phyloP scores from a whole-genome alignment of 83 land plant genomes.

The Thuja plicata region DNA sequence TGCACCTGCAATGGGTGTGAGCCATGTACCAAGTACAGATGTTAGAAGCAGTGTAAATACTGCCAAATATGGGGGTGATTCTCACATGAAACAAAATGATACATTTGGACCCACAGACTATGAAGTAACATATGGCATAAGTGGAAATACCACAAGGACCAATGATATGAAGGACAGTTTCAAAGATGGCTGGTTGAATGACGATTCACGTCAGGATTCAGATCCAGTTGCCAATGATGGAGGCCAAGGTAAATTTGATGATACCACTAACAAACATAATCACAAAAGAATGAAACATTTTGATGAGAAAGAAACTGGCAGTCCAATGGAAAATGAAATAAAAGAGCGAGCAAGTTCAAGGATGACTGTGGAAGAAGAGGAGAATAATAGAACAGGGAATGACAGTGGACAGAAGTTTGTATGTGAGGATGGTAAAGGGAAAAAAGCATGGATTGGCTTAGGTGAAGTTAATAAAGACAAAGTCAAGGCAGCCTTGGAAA shows the following conservation, averaged over 20 bases:
- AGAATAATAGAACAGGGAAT: background rate
- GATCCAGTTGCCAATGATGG: background rate
- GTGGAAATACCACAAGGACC: background rate
- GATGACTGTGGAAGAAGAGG: constrained; percentile 3
- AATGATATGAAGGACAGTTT: background rate
- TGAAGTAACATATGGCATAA: background rate
- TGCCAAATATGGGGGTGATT: background rate
- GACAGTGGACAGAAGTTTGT: background rate
- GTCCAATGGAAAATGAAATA: constrained; percentile 21
- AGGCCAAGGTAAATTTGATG: background rate
- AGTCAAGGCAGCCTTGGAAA: constrained; percentile 64
- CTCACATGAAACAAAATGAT: background rate
- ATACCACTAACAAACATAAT: constrained; percentile 11
- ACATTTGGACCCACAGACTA: background rate
- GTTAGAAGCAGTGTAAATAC: background rate
- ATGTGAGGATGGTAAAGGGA: constrained; percentile 10
- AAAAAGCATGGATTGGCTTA: constrained; percentile 14
- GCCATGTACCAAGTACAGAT: background rate
- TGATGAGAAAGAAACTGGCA: constrained; percentile 12
- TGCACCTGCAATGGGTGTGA: constrained; percentile 1
- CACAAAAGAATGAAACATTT: constrained; percentile 4
- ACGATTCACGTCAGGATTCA: background rate
- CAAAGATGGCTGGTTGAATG: background rate
- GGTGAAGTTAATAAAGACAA: constrained; percentile 56
- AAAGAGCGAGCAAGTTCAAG: constrained; percentile 24